These are phyloP conservation scores for Athelia sp. DNA, from an alignment of 1,284 basidiomycete genomes.

Conservation along the genomic window DNA sequence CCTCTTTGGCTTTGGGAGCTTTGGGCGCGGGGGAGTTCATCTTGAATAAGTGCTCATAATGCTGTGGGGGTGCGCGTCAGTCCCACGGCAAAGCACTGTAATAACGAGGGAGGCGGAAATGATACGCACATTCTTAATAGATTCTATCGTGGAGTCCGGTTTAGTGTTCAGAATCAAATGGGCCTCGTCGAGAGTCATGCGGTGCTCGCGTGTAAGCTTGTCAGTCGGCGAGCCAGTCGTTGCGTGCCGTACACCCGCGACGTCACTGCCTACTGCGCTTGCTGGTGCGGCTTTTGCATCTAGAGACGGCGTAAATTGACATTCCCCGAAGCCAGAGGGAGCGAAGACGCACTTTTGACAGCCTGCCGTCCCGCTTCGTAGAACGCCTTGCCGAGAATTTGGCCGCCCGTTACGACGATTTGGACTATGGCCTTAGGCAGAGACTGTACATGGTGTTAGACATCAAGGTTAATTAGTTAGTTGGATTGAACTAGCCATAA, in stretches of 20 bases:
- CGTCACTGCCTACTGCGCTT: constrained; percentile 53
- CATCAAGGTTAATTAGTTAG: neutral
- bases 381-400: constrained; percentile 90
- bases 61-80: constrained; percentile 38
- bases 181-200: constrained; percentile 96
- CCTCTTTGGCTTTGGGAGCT: constrained; percentile 34
- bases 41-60: constrained; percentile 92
- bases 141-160: constrained; percentile 66
- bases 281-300: constrained; percentile 81
- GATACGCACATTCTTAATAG: constrained; percentile 63
- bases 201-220: constrained; percentile 75
- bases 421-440: constrained; percentile 77
- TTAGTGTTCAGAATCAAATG: constrained; percentile 91
- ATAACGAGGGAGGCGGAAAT: neutral
- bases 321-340: neutral
- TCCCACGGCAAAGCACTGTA: neutral
- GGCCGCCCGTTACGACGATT: constrained; percentile 75
- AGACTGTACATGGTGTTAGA: constrained; percentile 40
- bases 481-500: neutral
- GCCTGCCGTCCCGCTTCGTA: constrained; percentile 90
- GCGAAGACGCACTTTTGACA: constrained; percentile 71
- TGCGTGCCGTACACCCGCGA: constrained; percentile 68
- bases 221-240: constrained; percentile 72
- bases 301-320: constrained; percentile 21
- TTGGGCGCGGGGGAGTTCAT: constrained; percentile 73